These are phyloP conservation scores for Alisma plantagoaquatica DNA, from an alignment of 106 monocot genomes.

Conservation along the genomic window DNA sequence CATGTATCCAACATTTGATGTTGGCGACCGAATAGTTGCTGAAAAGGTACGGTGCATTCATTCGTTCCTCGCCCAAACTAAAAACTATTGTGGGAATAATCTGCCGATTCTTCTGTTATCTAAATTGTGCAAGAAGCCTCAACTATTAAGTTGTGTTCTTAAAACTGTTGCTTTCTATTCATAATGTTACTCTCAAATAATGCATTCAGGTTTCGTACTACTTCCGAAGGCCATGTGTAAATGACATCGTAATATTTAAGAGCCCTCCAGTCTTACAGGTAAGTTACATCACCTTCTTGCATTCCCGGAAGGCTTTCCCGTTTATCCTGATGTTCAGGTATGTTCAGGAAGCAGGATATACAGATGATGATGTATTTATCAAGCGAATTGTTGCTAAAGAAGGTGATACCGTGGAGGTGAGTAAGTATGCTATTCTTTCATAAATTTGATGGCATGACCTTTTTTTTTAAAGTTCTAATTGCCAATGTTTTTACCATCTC, in stretches of 20 bases:
- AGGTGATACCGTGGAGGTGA: slow-evolving; percentile 91
- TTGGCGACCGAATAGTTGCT: slow-evolving; percentile 90
- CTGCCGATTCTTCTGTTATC: too few relatives aligned
- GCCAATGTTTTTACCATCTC: too few relatives aligned
- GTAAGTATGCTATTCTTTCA: too few relatives aligned
- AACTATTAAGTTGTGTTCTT: too few relatives aligned
- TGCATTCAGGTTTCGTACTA: slow-evolving; percentile 99
- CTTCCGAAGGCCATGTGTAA: slow-evolving; percentile 89
- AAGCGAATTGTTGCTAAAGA: slow-evolving; percentile 90
- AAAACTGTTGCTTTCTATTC: too few relatives aligned
- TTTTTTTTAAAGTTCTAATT: too few relatives aligned
- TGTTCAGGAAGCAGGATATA: slow-evolving; percentile 86
- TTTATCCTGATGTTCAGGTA: not conserved
- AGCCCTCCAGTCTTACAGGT: slow-evolving; percentile 97
- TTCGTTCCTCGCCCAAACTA: too few relatives aligned
- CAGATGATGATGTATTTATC: slow-evolving; percentile 92
- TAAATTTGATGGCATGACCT: too few relatives aligned
- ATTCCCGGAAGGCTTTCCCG: not conserved
- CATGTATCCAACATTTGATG: slow-evolving; percentile 94
- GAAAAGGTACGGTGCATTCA: slow-evolving; percentile 94
- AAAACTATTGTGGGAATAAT: too few relatives aligned
- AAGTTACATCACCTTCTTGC: not conserved
- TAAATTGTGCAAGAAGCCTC: too few relatives aligned
- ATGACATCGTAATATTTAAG: slow-evolving; percentile 98
- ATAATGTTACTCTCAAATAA: too few relatives aligned